Evolutionary conservation across 2,329 filamentous ascomycete genomes (phyloP).

Genomic region (Lecanicillium sp.): DNA sequence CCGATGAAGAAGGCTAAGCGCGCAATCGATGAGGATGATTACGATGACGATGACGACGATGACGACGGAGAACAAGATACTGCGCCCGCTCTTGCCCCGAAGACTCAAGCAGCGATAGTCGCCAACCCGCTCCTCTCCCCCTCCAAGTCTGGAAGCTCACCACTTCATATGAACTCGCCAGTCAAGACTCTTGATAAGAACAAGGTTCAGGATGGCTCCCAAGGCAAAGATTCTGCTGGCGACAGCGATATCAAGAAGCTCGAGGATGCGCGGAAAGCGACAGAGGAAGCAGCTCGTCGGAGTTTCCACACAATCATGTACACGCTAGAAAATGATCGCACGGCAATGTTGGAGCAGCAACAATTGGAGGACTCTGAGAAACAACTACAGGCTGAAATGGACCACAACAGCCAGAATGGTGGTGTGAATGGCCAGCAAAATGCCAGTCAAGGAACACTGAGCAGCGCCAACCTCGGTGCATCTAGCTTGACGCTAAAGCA

Average conservation of each 20-base stretch:
- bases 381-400: conserved; percentile 93
- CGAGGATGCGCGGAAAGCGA: conserved; percentile 85
- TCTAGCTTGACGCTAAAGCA: conserved; percentile 96
- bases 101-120: conserved; percentile 43
- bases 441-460: conserved; percentile 79
- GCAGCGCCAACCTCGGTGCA: conserved; percentile 88
- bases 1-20: conserved; percentile 69
- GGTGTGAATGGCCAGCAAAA: conserved; percentile 43
- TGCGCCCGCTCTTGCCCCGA: conserved; percentile 41
- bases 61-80: conserved; percentile 58
- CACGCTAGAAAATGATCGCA: conserved; percentile 88
- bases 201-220: conserved; percentile 42
- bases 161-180: conserved; percentile 55
- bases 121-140: conserved; percentile 58
- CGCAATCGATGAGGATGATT: conserved; percentile 77
- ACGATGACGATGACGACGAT: conserved; percentile 77
- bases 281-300: conserved; percentile 80
- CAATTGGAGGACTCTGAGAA: conserved; percentile 94
- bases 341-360: conserved; percentile 96
- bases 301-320: conserved; percentile 94
- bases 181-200: conserved; percentile 51
- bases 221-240: conserved; percentile 59
- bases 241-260: conserved; percentile 90
- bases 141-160: conserved; percentile 63
- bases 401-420: conserved; percentile 48